phyloP scores from a whole-genome alignment of 495 filamentous ascomycete genomes.

The Opeltia flavorubescens region DNA sequence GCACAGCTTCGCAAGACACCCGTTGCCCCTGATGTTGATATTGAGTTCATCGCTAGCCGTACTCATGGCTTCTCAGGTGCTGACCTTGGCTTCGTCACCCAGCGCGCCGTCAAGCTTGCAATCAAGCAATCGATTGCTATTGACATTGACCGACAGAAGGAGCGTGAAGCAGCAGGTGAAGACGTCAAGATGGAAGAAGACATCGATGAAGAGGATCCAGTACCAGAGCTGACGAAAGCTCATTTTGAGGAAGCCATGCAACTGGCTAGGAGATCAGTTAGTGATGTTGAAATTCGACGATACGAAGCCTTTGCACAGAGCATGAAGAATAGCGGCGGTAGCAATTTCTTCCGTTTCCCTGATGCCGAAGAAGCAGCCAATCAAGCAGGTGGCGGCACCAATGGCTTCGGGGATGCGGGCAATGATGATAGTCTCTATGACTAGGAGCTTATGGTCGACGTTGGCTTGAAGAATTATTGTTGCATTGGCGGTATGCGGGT shows the following conservation, averaged over 20 bases:
- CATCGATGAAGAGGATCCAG: conserved; percentile 74
- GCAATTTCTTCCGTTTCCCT: conserved; percentile 95
- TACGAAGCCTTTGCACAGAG: conserved; percentile 98
- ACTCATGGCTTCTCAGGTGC: conserved; percentile 99
- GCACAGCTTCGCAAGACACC: conserved; percentile 98
- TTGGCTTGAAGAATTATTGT: too few species aligned
- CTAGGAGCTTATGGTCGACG: too few species aligned
- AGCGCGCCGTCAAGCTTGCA: conserved; percentile 96
- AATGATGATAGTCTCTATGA: conserved; percentile 82
- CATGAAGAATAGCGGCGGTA: conserved; percentile 93
- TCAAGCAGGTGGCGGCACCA: conserved; percentile 33
- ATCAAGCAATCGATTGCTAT: conserved; percentile 91
- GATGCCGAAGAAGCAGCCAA: conserved; percentile 47
- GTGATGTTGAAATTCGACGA: conserved; percentile 88
- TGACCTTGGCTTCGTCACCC: conserved; percentile 96
- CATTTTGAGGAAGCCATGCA: conserved; percentile 99
- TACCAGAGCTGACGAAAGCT: conserved; percentile 87
- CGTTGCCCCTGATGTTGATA: conserved; percentile 72
- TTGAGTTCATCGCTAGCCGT: conserved; percentile 85
- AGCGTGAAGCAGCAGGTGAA: conserved; percentile 73
- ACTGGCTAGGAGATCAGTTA: conserved; percentile 81
- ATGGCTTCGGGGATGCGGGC: conserved; percentile 67
- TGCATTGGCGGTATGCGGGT: too few species aligned
- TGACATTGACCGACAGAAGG: conserved; percentile 80
- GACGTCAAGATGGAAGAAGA: conserved; percentile 67